Percentiles rank a stretch among this genome's conserved stretches.
These are phyloP conservation scores for Acacia melanoxylon DNA, from an alignment of 306 rosid genomes.

Conservation along the genomic window DNA sequence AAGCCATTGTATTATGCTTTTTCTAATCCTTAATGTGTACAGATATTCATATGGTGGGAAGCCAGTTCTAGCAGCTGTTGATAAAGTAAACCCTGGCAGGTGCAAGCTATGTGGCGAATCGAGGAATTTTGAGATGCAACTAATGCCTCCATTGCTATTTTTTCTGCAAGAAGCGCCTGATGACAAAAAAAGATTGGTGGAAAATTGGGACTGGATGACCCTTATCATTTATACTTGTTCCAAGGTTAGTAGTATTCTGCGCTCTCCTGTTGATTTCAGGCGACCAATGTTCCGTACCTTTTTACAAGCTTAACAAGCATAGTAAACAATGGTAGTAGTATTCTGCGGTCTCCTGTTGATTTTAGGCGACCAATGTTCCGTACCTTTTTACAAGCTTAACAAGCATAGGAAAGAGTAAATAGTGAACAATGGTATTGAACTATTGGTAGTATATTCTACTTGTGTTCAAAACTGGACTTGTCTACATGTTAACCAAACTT, in stretches of 20 bases:
- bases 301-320: neutral
- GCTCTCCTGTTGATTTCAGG: constrained; percentile 20
- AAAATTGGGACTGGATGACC: constrained; percentile 93
- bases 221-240: constrained; percentile 75
- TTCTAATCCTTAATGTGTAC: constrained; percentile 12
- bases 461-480: neutral
- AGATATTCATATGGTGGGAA: constrained; percentile 78
- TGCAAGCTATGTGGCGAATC: constrained; percentile 71
- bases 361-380: neutral
- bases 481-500: neutral
- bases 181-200: constrained; percentile 50
- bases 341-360: constrained; percentile 23
- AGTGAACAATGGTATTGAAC: neutral
- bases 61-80: constrained; percentile 64
- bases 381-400: neutral
- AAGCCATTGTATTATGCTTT: neutral
- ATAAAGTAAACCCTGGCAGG: constrained; percentile 57
- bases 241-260: constrained; percentile 43
- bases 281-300: neutral
- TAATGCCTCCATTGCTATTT: constrained; percentile 82
- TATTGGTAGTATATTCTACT: neutral
- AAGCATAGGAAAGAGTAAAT: constrained; percentile 1
- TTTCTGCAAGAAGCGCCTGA: constrained; percentile 73
- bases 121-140: constrained; percentile 84
- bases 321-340: constrained; percentile 40